Evolutionary conservation across 75 land plant species (phyloP).

Genomic region (Selaginella tamariscina): DNA sequence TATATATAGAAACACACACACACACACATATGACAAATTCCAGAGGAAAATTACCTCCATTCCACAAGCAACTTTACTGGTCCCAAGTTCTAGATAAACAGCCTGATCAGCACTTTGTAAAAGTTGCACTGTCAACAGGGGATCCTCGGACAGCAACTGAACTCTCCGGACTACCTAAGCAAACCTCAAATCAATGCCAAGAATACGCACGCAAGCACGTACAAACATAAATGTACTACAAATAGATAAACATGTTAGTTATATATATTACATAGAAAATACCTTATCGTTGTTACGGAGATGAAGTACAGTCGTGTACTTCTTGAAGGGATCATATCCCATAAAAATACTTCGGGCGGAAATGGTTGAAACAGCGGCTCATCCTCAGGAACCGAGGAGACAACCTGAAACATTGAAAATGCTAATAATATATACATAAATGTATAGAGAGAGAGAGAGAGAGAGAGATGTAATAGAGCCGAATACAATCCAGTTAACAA

Average conservation of each 20-base stretch:
- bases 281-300: slow-evolving; percentile 37
- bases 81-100: slow-evolving; percentile 18
- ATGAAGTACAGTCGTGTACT: slow-evolving; percentile 22
- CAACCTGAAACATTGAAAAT: slow-evolving; percentile 9
- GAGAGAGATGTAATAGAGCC: background rate
- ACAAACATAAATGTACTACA: too few species aligned
- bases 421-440: background rate
- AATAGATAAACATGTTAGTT: too few species aligned
- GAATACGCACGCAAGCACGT: background rate
- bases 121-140: slow-evolving; percentile 22
- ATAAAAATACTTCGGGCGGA: slow-evolving; percentile 24
- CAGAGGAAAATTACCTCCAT: slow-evolving; percentile 24
- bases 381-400: slow-evolving; percentile 20
- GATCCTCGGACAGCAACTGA: slow-evolving; percentile 20
- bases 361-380: slow-evolving; percentile 30
- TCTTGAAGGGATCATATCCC: slow-evolving; percentile 22
- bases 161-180: slow-evolving; percentile 26
- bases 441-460: background rate
- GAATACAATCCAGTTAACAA: background rate
- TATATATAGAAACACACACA: too few species aligned
- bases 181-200: slow-evolving; percentile 2
- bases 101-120: slow-evolving; percentile 14
- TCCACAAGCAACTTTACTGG: slow-evolving; percentile 30
- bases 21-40: background rate
- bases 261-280: slow-evolving; percentile 2